A percentile compares a stretch with the other conserved stretches of the same genome.
phyloP scores from a whole-genome alignment of 192 early-diverging fungal species.

The Backusella tuberculispora region DNA sequence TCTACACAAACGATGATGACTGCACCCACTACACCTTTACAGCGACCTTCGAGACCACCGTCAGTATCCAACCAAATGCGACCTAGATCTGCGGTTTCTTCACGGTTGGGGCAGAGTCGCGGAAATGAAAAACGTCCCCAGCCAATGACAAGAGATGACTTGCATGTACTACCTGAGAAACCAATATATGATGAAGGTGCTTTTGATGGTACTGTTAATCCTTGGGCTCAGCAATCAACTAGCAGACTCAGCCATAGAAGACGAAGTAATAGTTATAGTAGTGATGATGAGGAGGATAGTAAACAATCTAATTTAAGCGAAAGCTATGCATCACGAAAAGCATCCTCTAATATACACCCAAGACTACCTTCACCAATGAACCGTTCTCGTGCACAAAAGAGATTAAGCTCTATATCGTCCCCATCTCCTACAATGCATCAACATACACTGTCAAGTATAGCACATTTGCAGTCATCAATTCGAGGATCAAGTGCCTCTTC shows the following conservation, averaged over 20 bases:
- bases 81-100: constrained; percentile 12
- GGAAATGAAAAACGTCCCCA: constrained; percentile 15
- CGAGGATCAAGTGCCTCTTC: constrained; percentile 17
- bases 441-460: not conserved
- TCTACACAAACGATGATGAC: constrained; percentile 18
- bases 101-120: constrained; percentile 23
- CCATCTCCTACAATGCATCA: constrained; percentile 2
- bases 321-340: not conserved
- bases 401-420: constrained; percentile 1
- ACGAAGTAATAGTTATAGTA: not conserved
- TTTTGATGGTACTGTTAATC: constrained; percentile 18
- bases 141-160: constrained; percentile 20
- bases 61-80: not conserved
- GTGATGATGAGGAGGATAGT: constrained; percentile 1
- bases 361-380: constrained; percentile 4
- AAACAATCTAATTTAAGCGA: not conserved
- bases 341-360: not conserved
- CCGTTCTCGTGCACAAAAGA: not conserved
- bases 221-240: not conserved
- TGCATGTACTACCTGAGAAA: constrained; percentile 7
- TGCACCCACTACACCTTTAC: constrained; percentile 19
- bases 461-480: constrained; percentile 10
- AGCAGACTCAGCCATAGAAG: not conserved
- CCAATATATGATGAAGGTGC: constrained; percentile 1
- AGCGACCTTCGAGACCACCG: not conserved